phyloP scores from a whole-genome alignment of 2,329 filamentous ascomycete species.

The Monilinia fructigena region DNA sequence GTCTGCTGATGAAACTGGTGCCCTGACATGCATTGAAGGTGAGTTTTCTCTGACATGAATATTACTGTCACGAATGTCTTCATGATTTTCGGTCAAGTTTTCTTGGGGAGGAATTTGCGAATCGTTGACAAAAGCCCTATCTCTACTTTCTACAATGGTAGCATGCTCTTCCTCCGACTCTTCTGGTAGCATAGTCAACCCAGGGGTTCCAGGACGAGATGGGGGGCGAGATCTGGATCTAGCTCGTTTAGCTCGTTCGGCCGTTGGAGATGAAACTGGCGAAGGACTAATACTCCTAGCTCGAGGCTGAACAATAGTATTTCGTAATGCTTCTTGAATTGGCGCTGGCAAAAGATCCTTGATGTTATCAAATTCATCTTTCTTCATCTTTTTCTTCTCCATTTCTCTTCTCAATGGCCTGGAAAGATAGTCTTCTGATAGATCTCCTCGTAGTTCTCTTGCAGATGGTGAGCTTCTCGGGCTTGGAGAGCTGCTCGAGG shows the following conservation, averaged over 20 bases:
- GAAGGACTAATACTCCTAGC: neutral
- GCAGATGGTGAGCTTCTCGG: conserved; percentile 9
- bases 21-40: conserved; percentile 36
- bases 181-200: conserved; percentile 36
- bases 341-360: conserved; percentile 15
- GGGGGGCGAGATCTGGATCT: conserved; percentile 17
- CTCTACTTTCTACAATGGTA: conserved; percentile 43
- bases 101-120: conserved; percentile 46
- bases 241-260: conserved; percentile 9
- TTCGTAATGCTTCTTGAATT: conserved; percentile 23
- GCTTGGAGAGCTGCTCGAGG: conserved; percentile 1
- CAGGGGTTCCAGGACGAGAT: conserved; percentile 30
- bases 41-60: conserved; percentile 53
- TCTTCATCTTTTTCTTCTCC: conserved; percentile 24
- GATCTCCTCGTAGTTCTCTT: conserved; percentile 21
- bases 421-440: conserved; percentile 24
- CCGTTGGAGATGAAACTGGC: conserved; percentile 14
- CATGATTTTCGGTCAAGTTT: conserved; percentile 32
- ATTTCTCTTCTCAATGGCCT: conserved; percentile 28
- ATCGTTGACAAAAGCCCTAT: conserved; percentile 51
- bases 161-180: conserved; percentile 27
- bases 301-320: conserved; percentile 10
- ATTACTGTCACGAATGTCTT: conserved; percentile 50
- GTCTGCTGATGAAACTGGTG: conserved; percentile 38
- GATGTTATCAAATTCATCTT: conserved; percentile 1